Evolutionary conservation across 2,329 filamentous ascomycete species (phyloP).

Genomic region (Laburnicola sp.): DNA sequence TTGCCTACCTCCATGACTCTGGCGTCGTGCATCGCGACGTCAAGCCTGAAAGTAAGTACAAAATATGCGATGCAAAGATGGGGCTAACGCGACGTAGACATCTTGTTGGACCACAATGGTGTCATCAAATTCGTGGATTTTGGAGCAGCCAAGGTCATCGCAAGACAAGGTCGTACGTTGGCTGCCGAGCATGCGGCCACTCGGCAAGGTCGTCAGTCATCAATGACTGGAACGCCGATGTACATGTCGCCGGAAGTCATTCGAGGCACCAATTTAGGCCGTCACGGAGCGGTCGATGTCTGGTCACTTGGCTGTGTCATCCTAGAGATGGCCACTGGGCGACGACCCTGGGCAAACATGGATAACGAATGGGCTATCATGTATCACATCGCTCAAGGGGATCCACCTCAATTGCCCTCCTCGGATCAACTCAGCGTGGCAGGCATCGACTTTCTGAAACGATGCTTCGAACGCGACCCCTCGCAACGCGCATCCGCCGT

Average conservation of each 20-base stretch:
- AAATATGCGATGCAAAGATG: neutral
- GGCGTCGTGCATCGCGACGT: constrained; percentile 95
- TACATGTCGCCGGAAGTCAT: constrained; percentile 99
- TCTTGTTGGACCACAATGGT: constrained; percentile 93
- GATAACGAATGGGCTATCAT: constrained; percentile 99
- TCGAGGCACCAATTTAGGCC: constrained; percentile 72
- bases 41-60: constrained; percentile 84
- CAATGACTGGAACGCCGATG: constrained; percentile 98
- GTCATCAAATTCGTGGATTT: constrained; percentile 99
- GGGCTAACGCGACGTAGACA: constrained; percentile 61
- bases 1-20: constrained; percentile 90
- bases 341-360: constrained; percentile 89
- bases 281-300: constrained; percentile 86
- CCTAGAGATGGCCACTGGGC: constrained; percentile 94
- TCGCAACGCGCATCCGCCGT: constrained; percentile 76
- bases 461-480: constrained; percentile 86
- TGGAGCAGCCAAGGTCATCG: constrained; percentile 95
- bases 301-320: constrained; percentile 98
- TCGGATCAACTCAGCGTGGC: constrained; percentile 79
- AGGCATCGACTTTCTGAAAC: constrained; percentile 85
- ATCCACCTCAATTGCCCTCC: constrained; percentile 81
- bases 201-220: constrained; percentile 65
- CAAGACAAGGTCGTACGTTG: constrained; percentile 86
- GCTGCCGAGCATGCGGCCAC: constrained; percentile 63
- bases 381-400: constrained; percentile 99